Evolutionary conservation across 805 yeast genomes (phyloP).

Genomic region (Myxozyma kluyveri): DNA sequence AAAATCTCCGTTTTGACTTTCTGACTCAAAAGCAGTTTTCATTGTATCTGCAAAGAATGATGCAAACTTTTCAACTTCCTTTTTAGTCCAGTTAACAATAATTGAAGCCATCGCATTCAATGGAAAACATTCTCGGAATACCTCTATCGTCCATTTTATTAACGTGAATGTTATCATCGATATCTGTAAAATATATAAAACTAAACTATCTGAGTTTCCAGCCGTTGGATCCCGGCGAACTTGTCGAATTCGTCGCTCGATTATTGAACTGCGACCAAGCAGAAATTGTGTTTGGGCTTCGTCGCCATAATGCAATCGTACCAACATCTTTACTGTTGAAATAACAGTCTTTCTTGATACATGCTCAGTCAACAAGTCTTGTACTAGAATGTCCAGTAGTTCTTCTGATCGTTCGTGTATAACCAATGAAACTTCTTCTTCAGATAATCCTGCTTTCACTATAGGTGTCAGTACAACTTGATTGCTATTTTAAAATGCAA

Average conservation of each 20-base stretch:
- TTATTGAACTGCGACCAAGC: slow-evolving; percentile 47
- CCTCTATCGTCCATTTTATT: slow-evolving; percentile 55
- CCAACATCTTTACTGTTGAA: slow-evolving; percentile 37
- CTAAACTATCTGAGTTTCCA: slow-evolving; percentile 35
- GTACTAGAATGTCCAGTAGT: slow-evolving; percentile 39
- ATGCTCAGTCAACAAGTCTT: slow-evolving; percentile 37
- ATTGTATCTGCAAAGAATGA: slow-evolving; percentile 63
- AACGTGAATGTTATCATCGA: slow-evolving; percentile 62
- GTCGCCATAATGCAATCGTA: slow-evolving; percentile 45
- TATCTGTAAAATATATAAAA: slow-evolving; percentile 56
- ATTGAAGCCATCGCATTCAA: slow-evolving; percentile 49
- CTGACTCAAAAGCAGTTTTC: slow-evolving; percentile 41
- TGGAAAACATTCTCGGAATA: slow-evolving; percentile 54
- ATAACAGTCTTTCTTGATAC: slow-evolving; percentile 36
- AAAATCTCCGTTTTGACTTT: slow-evolving; percentile 20
- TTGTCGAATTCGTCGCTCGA: slow-evolving; percentile 48
- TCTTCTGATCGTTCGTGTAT: slow-evolving; percentile 33
- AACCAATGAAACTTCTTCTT: slow-evolving; percentile 28
- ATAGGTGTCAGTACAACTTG: neutral
- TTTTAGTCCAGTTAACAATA: slow-evolving; percentile 74
- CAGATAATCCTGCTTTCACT: slow-evolving; percentile 6
- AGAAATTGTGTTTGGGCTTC: slow-evolving; percentile 52
- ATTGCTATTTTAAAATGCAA: slow-evolving; percentile 3
- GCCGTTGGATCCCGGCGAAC: slow-evolving; percentile 48
- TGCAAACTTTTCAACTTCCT: slow-evolving; percentile 60